Conservation (phyloP, 2,329 filamentous ascomycete genomes). For the Penicillium sp. region DNA sequence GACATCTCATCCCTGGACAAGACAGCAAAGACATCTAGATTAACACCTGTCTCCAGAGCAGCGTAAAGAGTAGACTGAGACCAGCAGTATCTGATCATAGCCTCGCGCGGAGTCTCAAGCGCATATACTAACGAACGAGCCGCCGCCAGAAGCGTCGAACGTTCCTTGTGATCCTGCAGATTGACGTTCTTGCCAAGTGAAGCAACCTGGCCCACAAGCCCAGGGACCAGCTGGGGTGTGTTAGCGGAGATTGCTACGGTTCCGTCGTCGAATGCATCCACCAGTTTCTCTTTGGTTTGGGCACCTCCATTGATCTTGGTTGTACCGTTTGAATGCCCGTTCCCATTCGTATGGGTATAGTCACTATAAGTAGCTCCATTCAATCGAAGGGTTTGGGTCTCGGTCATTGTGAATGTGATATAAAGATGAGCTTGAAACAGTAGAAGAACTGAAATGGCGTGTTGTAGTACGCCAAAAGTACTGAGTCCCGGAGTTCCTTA, state of each 20-base stretch:
- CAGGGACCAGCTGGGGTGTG: conserved; percentile 13
- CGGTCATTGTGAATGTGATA: not conserved
- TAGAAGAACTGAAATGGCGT: not conserved
- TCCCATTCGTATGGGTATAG: not conserved
- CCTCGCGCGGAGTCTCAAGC: conserved; percentile 18
- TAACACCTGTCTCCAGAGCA: conserved; percentile 23
- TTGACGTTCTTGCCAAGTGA: conserved; percentile 1
- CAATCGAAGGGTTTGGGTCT: not conserved
- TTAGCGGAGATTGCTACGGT: conserved; percentile 15
- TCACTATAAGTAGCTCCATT: no score
- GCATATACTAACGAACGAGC: conserved; percentile 17
- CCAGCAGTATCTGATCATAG: conserved; percentile 19
- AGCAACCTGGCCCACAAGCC: conserved; percentile 14
- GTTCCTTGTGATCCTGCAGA: conserved; percentile 9
- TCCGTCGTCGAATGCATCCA: conserved; percentile 11
- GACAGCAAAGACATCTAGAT: conserved; percentile 23
- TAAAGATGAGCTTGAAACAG: not conserved
- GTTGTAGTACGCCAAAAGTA: not conserved
- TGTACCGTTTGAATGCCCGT: not conserved
- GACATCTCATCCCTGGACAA: conserved; percentile 23
- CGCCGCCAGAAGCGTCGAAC: conserved; percentile 17
- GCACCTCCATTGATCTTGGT: not conserved
- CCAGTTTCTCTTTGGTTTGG: not conserved
- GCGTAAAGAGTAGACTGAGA: conserved; percentile 17
- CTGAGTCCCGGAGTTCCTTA: not conserved